Conservation (phyloP, 2,329 filamentous ascomycete species). For the Neospermospora avenae region DNA sequence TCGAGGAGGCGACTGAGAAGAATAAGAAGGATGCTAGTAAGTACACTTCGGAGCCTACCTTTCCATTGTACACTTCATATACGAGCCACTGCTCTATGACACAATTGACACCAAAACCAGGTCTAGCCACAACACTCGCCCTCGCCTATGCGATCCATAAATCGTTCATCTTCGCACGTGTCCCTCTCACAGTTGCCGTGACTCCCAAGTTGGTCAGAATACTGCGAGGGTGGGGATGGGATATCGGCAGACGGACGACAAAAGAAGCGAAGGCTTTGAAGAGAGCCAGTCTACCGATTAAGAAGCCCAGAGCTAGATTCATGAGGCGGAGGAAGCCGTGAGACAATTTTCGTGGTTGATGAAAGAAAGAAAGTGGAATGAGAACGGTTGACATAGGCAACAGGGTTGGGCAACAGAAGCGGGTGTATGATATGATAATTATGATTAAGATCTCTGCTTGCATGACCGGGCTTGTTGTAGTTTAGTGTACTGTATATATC, state of each 20-base stretch:
- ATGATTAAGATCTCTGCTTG: background rate
- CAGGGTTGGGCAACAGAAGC: no score
- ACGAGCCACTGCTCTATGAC: no score
- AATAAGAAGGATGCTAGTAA: conserved; percentile 69
- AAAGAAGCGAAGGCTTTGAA: conserved; percentile 37
- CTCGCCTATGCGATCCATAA: conserved; percentile 98
- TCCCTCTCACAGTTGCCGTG: conserved; percentile 85
- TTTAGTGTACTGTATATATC: conserved; percentile 2
- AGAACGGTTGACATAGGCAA: no score
- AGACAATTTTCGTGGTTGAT: background rate
- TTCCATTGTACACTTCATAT: no score
- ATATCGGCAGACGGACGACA: conserved; percentile 74
- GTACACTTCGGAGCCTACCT: conserved; percentile 15
- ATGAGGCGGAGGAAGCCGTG: background rate
- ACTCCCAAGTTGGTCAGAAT: conserved; percentile 93
- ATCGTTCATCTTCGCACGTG: conserved; percentile 93
- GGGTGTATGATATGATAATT: background rate
- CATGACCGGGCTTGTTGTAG: background rate
- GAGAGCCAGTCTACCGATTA: conserved; percentile 18
- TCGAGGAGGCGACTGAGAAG: conserved; percentile 59
- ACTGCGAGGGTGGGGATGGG: conserved; percentile 85
- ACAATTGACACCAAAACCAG: conserved; percentile 37
- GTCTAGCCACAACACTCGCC: conserved; percentile 75
- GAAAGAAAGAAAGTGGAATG: background rate
- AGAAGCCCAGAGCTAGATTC: conserved; percentile 9